phyloP scores from a whole-genome alignment of 2,329 filamentous ascomycete genomes.

The Talaromyces sp. region DNA sequence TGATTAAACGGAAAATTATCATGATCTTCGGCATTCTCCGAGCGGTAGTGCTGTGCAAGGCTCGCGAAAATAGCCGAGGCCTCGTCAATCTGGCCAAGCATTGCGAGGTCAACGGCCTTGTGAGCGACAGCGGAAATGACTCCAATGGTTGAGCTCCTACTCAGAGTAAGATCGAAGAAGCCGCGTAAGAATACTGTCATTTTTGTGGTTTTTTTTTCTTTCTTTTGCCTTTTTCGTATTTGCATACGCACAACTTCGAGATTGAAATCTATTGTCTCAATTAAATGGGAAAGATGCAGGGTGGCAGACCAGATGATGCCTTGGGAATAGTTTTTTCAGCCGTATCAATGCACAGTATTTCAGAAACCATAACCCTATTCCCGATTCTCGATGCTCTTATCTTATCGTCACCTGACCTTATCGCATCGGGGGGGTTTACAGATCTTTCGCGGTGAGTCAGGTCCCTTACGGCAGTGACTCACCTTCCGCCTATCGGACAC shows the following conservation, averaged over 20 bases:
- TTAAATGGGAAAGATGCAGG: too few species aligned
- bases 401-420: slow-evolving; percentile 14
- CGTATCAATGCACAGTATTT: too few species aligned
- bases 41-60: not conserved
- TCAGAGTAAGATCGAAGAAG: too few species aligned
- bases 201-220: too few species aligned
- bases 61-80: not conserved
- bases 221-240: too few species aligned
- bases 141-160: not conserved
- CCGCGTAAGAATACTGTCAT: too few species aligned
- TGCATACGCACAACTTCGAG: too few species aligned
- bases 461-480: not conserved
- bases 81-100: slow-evolving; percentile 12
- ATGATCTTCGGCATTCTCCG: not conserved
- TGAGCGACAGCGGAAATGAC: not conserved
- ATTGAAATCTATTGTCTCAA: too few species aligned
- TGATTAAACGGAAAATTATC: not conserved
- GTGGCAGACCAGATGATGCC: too few species aligned
- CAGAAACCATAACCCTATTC: too few species aligned
- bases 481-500: not conserved
- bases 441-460: not conserved
- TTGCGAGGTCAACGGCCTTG: slow-evolving; percentile 9
- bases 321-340: too few species aligned
- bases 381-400: too few species aligned
- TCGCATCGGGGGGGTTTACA: not conserved